phyloP scores from a whole-genome alignment of 2,329 filamentous ascomycete species.

The Fusarium sp. region DNA sequence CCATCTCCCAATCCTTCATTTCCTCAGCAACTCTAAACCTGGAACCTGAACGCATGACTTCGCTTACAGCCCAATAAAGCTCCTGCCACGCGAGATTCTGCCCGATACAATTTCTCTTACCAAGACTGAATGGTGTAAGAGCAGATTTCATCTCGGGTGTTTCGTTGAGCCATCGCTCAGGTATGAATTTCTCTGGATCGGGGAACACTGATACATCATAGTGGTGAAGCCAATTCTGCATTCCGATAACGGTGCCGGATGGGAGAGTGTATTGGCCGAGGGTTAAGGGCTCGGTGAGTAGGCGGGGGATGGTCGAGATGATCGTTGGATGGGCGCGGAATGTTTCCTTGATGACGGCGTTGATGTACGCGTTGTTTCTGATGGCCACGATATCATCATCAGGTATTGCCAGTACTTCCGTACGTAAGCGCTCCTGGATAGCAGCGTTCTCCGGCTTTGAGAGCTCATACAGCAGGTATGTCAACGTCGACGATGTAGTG shows the following conservation, averaged over 20 bases:
- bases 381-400: not conserved
- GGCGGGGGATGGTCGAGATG: not conserved
- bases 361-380: not conserved
- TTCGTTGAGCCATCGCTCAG: not conserved
- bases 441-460: not conserved
- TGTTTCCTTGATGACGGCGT: not conserved
- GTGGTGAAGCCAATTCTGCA: not conserved
- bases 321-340: not conserved
- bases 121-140: not conserved
- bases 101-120: not conserved
- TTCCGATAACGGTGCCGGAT: not conserved
- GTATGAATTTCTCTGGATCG: not conserved
- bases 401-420: fast-evolving
- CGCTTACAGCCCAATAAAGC: not conserved
- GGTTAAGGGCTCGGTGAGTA: not conserved
- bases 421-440: not conserved
- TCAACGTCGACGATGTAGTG: not conserved
- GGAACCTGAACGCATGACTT: not conserved
- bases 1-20: not conserved
- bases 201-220: not conserved
- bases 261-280: not conserved
- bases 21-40: not conserved
- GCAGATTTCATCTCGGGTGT: not conserved
- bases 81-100: not conserved
- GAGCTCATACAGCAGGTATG: not conserved